phyloP scores from a whole-genome alignment of 192 early-diverging fungal genomes.

The Mortierella alpina region DNA sequence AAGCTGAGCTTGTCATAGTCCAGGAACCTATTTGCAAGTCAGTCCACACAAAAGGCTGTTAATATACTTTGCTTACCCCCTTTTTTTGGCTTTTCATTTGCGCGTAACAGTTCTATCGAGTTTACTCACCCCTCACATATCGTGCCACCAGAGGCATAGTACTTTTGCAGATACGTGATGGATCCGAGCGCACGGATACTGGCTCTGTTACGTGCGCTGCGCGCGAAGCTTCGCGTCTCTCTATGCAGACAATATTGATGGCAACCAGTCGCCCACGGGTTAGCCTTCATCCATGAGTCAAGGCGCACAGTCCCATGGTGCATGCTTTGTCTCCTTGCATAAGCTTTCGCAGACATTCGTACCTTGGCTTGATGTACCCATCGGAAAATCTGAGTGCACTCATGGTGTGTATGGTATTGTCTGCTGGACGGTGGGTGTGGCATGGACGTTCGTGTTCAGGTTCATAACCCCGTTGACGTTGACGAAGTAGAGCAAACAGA shows the following conservation, averaged over 20 bases:
- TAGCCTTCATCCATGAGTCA: not conserved
- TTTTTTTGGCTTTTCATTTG: conserved; percentile 9
- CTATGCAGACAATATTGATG: not conserved
- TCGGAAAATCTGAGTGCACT: conserved; percentile 34
- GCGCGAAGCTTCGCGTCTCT: conserved; percentile 8
- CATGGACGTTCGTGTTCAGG: not conserved
- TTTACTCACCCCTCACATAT: conserved; percentile 59
- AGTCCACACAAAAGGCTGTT: not conserved
- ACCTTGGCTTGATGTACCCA: conserved; percentile 48
- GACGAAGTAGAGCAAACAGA: conserved; percentile 5
- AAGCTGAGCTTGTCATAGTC: conserved; percentile 18
- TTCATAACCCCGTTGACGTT: not conserved
- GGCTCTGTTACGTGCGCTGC: conserved; percentile 57
- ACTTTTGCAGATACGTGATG: conserved; percentile 67
- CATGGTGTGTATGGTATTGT: conserved; percentile 16
- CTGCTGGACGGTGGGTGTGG: not conserved
- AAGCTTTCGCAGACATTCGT: not conserved
- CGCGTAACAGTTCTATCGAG: not conserved
- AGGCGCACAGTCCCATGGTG: not conserved
- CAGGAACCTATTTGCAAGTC: not conserved
- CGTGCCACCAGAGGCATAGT: conserved; percentile 64
- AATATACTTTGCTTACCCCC: not conserved
- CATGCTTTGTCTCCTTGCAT: not conserved
- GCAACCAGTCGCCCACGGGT: not conserved
- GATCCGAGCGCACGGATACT: conserved; percentile 65